A percentile compares a stretch with the other conserved stretches of the same genome.
These are phyloP conservation scores for Phyllosticta citribraziliensis DNA, from an alignment of 2,329 filamentous ascomycete genomes.

Conservation along the genomic window DNA sequence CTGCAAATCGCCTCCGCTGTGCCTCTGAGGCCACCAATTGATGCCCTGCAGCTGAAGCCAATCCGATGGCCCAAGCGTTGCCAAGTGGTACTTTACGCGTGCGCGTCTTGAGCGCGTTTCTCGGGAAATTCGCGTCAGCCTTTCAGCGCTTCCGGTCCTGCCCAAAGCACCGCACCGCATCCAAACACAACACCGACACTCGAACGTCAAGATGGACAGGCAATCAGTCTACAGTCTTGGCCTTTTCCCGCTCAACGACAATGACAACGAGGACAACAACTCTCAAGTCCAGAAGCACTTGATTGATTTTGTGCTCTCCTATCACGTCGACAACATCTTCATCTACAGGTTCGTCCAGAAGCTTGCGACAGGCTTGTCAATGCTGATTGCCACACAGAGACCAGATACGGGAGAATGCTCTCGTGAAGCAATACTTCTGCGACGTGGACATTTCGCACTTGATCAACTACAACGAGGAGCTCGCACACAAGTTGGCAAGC, in stretches of 20 bases:
- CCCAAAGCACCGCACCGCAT: not conserved
- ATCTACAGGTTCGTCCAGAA: constrained; percentile 64
- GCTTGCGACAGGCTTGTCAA: constrained; percentile 7
- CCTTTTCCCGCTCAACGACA: constrained; percentile 49
- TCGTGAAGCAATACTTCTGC: constrained; percentile 90
- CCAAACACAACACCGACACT: not conserved
- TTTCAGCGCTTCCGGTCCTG: not conserved
- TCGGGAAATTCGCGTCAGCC: not conserved
- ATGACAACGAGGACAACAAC: constrained; percentile 23
- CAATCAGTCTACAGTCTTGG: constrained; percentile 79
- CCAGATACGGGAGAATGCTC: constrained; percentile 87
- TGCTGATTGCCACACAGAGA: constrained; percentile 53
- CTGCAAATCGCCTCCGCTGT: too few relatives aligned
- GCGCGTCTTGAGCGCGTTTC: constrained; percentile 2
- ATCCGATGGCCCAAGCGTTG: not conserved
- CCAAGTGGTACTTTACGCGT: constrained; percentile 13
- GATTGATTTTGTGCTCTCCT: constrained; percentile 85
- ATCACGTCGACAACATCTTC: constrained; percentile 87
- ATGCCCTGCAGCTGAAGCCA: too few relatives aligned
- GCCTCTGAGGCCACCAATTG: too few relatives aligned
- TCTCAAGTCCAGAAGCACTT: constrained; percentile 61
- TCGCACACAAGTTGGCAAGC: constrained; percentile 79
- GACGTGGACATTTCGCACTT: constrained; percentile 93
- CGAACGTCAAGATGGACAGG: constrained; percentile 58
- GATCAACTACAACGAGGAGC: constrained; percentile 91